Percentiles rank a stretch among this genome's conserved stretches.
These are phyloP conservation scores for Phaeoacremonium minimum DNA, from an alignment of 2,329 filamentous ascomycete genomes.

Conservation along the genomic window DNA sequence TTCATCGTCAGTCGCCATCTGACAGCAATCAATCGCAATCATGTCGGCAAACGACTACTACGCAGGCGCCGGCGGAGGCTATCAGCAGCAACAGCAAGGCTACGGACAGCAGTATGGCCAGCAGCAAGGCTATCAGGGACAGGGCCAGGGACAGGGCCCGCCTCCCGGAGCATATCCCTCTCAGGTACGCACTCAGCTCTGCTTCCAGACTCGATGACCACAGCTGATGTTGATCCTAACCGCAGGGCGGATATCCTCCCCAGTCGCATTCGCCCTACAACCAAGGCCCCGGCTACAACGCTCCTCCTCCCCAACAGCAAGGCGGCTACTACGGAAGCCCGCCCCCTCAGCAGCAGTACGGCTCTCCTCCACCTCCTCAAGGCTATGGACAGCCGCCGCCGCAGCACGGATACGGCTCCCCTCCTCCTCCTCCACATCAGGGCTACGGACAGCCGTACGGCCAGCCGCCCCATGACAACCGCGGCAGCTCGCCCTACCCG, in stretches of 20 bases:
- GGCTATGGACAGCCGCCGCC: constrained; percentile 11
- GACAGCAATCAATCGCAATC: too few species aligned
- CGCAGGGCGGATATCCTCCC: constrained; percentile 10
- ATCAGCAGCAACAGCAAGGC: constrained; percentile 6
- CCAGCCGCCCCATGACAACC: constrained; percentile 20
- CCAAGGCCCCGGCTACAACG: constrained; percentile 12
- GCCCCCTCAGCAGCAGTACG: constrained; percentile 8
- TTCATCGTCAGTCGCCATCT: too few species aligned
- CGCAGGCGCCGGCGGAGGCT: constrained; percentile 2
- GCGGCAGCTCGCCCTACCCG: constrained; percentile 17
- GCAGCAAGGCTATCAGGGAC: constrained; percentile 11
- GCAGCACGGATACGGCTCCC: constrained; percentile 14
- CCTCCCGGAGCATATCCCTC: constrained; percentile 14
- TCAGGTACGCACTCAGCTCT: constrained; percentile 11
- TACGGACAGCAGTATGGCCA: constrained; percentile 12
- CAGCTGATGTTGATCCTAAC: background rate
- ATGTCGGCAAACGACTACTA: constrained; percentile 17
- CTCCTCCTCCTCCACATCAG: constrained; percentile 17
- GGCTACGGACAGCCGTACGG: constrained; percentile 8
- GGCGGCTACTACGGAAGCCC: constrained; percentile 7
- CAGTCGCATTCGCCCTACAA: constrained; percentile 13
- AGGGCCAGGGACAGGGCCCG: constrained; percentile 16
- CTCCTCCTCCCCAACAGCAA: constrained; percentile 14
- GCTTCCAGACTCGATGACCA: constrained; percentile 15
- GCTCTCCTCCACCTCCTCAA: constrained; percentile 3